Base-by-base conservation (phyloP, 208 protist species). In the Wallacemonas sp. region DNA sequence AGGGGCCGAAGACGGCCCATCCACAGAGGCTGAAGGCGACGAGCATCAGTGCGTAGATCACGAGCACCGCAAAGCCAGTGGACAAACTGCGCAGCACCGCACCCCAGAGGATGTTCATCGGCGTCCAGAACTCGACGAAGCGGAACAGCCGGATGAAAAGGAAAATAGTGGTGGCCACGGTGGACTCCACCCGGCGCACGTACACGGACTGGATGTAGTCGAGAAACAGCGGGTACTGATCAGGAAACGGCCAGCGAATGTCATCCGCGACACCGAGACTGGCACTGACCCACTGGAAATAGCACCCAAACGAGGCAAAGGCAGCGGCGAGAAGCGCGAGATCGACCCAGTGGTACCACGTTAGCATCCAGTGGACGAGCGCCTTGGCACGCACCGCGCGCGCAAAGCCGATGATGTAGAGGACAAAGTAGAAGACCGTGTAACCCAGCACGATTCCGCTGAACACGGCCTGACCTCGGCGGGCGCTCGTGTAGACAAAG, bases 11-110 rank as follows among this genome's bases (percentile, higher is more conserved):
- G 26, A 81, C 61, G 14, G 66, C 48, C 70, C 65, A 76, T 1
- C 70, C 79, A 5, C 65, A 59, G 3, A 84, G 22, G 1, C 57
- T 59, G 61, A 78, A 84, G 33, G 48, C 70, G 14, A 77, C 23
- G 18, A 84, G 48, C 20, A 69, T 44, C 23, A 77, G 14, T 14
- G 57, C 31, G 42, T 66, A 84, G 11, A 76, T 22, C 1, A 69
- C 22, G 32, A 75, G 54, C 22, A 31, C 20, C 3, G 31, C 61
- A 33, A 69, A 26, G 8, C 5, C n/a, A 2, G 26, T 44, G 8
- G 31, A 22, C 32, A 46, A 20, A 16, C 61, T 49, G 25, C 50
- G 4, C 11, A 78, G 3, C 8, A 63, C 55, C 7, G 31, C 39
- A 4, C 22, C 10, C 39, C 42, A 57, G 16, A 77, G 18, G 8